phyloP scores from a whole-genome alignment of 306 rosid genomes.

The Vigna nakashimae region DNA sequence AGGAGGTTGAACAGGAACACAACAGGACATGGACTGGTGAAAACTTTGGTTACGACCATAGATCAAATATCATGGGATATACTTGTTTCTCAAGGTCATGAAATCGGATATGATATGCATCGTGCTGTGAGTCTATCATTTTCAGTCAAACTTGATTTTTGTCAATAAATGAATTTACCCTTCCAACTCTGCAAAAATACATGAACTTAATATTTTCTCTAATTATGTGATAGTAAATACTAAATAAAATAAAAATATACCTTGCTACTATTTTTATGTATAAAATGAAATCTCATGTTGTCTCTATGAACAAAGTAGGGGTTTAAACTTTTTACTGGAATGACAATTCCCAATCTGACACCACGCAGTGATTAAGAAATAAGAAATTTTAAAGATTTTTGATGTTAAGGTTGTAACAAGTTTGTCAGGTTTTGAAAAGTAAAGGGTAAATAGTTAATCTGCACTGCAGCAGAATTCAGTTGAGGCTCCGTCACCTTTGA shows the following conservation, averaged over 20 bases:
- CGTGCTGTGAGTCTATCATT: constrained; percentile 59
- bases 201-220: too few relatives aligned
- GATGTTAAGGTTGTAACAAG: not conserved
- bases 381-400: not conserved
- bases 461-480: not conserved
- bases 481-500: not conserved
- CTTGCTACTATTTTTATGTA: not conserved
- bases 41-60: constrained; percentile 62
- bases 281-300: not conserved
- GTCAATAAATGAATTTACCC: not conserved
- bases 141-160: not conserved
- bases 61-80: constrained; percentile 70
- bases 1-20: constrained; percentile 61
- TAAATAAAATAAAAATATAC: too few relatives aligned
- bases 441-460: not conserved
- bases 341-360: not conserved
- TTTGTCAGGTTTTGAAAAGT: not conserved
- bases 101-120: constrained; percentile 64
- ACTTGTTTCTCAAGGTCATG: constrained; percentile 65
- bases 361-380: not conserved
- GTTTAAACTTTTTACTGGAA: not conserved
- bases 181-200: too few relatives aligned
- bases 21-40: constrained; percentile 57
- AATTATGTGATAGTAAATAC: too few relatives aligned
- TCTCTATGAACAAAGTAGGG: not conserved